A percentile compares a stretch with the other conserved stretches of the same genome.
These are phyloP conservation scores for Centrapalus pauciflorus DNA, from an alignment of 129 eudicot species.

Conservation along the genomic window DNA sequence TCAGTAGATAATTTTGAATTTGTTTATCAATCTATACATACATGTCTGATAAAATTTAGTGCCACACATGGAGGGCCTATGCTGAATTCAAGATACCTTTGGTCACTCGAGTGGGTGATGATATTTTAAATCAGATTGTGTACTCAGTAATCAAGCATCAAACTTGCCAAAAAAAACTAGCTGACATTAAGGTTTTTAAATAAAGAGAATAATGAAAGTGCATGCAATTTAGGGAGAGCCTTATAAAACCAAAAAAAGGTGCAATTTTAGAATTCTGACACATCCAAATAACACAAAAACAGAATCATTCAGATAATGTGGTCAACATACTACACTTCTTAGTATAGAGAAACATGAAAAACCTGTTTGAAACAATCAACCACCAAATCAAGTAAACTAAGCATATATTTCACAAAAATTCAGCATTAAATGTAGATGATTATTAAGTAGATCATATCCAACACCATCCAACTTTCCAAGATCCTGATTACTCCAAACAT, in stretches of 20 bases:
- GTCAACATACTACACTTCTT: background rate
- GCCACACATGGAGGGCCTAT: background rate
- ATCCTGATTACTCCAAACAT: background rate
- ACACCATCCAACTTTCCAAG: background rate
- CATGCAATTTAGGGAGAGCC: background rate
- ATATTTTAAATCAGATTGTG: background rate
- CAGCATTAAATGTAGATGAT: background rate
- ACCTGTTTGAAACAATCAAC: background rate
- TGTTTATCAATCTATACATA: background rate
- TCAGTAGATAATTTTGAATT: too few species aligned
- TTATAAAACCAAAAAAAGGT: background rate
- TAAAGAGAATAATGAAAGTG: background rate
- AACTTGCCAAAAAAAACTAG: background rate
- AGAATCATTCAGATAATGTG: background rate
- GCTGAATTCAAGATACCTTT: too few species aligned
- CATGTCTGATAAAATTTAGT: background rate
- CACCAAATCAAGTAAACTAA: background rate
- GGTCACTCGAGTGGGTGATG: background rate
- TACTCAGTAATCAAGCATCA: background rate
- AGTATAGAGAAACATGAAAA: background rate
- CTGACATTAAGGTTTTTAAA: background rate
- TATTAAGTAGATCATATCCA: background rate
- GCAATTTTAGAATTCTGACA: background rate
- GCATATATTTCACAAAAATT: background rate
- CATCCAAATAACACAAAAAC: background rate